Evolutionary conservation across 495 filamentous ascomycete species (phyloP).

Genomic region (Hypoxylon intermedium): DNA sequence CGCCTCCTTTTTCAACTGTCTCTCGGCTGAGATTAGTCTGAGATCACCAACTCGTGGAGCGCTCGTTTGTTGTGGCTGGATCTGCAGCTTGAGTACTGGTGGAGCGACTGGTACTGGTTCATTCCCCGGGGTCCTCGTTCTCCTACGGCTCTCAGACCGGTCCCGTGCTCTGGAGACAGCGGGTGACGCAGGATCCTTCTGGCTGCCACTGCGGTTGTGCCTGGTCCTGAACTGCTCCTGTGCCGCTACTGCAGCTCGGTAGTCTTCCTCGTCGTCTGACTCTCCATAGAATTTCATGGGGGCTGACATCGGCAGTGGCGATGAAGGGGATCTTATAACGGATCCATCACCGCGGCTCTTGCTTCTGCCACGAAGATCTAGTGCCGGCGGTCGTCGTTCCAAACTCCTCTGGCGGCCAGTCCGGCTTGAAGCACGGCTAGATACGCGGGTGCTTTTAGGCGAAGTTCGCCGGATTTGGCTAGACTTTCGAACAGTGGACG

Average conservation of each 20-base stretch:
- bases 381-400: slow-evolving; percentile 54
- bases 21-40: slow-evolving; percentile 58
- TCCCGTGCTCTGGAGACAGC: slow-evolving; percentile 51
- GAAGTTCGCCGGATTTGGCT: slow-evolving; percentile 47
- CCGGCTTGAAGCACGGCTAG: slow-evolving; percentile 51
- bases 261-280: slow-evolving; percentile 66
- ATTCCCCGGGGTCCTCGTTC: slow-evolving; percentile 41
- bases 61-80: slow-evolving; percentile 36
- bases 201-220: slow-evolving; percentile 64
- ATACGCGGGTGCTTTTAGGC: slow-evolving; percentile 47
- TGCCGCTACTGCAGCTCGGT: slow-evolving; percentile 66
- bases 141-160: slow-evolving; percentile 59
- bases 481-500: slow-evolving; percentile 51
- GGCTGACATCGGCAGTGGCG: slow-evolving; percentile 72
- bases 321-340: slow-evolving; percentile 75
- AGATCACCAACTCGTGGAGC: slow-evolving; percentile 46
- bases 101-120: slow-evolving; percentile 32
- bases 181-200: slow-evolving; percentile 54
- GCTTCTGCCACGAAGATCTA: slow-evolving; percentile 63
- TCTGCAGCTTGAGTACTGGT: slow-evolving; percentile 38
- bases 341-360: slow-evolving; percentile 62
- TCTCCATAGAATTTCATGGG: slow-evolving; percentile 48
- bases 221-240: slow-evolving; percentile 67
- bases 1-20: slow-evolving; percentile 71
- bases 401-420: slow-evolving; percentile 60